Base-by-base conservation (phyloP, 176 grass and related monocot genomes). In the Chrysopogon serrulatus region DNA sequence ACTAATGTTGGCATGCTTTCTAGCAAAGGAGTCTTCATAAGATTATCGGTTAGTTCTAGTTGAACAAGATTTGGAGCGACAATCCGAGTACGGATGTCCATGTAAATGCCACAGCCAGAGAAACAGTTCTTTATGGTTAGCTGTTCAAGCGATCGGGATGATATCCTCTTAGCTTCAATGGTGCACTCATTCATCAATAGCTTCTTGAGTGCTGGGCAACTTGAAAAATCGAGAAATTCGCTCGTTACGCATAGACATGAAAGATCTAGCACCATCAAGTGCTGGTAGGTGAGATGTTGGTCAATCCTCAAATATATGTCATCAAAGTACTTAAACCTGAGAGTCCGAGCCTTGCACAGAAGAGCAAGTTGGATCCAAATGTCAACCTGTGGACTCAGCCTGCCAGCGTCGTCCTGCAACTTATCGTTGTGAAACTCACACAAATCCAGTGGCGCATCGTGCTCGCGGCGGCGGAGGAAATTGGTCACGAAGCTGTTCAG, bases 211-310 rank as follows among this genome's bases (percentile, higher is more conserved):
- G 67, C 30, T 17, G 76, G 76, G 76, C 76, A 86, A 42, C 66
- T 79, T 6, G 30, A 79, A 27, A 62, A 79, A 72, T 86, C 8
- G 13, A 86, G 75, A 63, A 79, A 24, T 17, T 14, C 6, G 16
- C 32, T n/a, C 10, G 19, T 10, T 79, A 27, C 17, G 21, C 11
- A 5, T 45, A 10, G 1, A 86, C 53, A 21, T 45, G 19, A 4
- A 40, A 86, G 66, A 24, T 86, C 68, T 61, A 86, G 44, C 14
- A n/a, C 19, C 68, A 80, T 11, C 57, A 86, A 54, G 35, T 80
- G 57, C 27, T 1, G 4, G 0, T 68, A 86, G 57, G 65, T 12
- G 19, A 80, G 43, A 41, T 68, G 32, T 19, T 80, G 26, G 11
- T 33, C 33, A 24, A 72, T 72, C 42, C 24, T 41, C 2, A 44